A percentile compares a stretch with the other conserved stretches of the same genome.
Conservation (phyloP, 164 flowering plant genomes). For the Magnolia kwangsiensis region DNA sequence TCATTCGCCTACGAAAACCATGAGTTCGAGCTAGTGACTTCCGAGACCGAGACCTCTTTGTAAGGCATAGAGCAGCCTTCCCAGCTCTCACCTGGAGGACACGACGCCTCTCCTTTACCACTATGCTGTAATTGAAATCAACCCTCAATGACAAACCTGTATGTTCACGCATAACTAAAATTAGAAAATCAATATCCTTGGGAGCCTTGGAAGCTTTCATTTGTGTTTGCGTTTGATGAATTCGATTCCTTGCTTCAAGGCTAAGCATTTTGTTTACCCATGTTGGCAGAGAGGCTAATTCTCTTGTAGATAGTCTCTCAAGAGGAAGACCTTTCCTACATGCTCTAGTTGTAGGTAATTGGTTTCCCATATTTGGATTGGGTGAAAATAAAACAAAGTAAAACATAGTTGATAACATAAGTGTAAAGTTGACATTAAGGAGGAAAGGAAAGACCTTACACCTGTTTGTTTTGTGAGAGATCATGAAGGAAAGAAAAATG, state of each 20-base stretch:
- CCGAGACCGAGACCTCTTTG: conserved; percentile 82
- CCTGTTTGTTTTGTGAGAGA: too few relatives aligned
- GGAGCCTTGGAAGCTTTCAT: neutral
- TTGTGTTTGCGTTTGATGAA: neutral
- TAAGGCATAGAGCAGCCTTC: conserved; percentile 59
- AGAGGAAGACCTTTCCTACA: too few relatives aligned
- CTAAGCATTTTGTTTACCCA: neutral
- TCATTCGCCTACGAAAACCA: conserved; percentile 86
- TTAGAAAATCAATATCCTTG: neutral
- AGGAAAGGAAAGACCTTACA: too few relatives aligned
- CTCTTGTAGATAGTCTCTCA: too few relatives aligned
- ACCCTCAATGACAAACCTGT: conserved; percentile 67
- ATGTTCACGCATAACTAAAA: neutral
- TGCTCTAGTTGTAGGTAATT: too few relatives aligned
- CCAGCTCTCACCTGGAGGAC: conserved; percentile 73
- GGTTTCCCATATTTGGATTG: too few relatives aligned
- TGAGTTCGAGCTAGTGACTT: conserved; percentile 89
- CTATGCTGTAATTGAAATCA: conserved; percentile 33
- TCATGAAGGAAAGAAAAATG: too few relatives aligned
- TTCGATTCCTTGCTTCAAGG: neutral
- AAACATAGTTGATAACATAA: too few relatives aligned
- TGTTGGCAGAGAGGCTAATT: too few relatives aligned
- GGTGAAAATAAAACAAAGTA: too few relatives aligned
- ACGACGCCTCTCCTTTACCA: conserved; percentile 26
- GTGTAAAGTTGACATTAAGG: too few relatives aligned